Conservation (phyloP, 257 asterid genomes). For the Plectranthus barbatus region DNA sequence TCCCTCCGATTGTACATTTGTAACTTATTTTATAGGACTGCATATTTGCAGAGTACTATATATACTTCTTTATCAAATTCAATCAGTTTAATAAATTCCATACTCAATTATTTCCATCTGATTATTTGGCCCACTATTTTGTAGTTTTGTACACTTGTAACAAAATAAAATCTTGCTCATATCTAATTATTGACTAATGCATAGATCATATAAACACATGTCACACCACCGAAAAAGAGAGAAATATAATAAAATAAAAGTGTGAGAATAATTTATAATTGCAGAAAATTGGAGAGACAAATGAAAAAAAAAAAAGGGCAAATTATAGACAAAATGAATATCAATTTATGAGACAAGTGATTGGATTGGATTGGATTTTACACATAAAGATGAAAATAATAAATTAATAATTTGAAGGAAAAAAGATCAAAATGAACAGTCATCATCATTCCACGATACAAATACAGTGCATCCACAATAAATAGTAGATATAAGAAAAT, state of each 20-base stretch:
- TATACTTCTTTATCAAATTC: not conserved
- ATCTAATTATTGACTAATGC: not conserved
- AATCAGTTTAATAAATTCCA: not conserved
- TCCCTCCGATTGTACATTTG: too few species aligned
- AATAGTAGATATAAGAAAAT: too few species aligned
- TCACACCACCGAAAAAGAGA: not conserved
- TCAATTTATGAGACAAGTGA: too few species aligned
- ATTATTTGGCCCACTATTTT: not conserved
- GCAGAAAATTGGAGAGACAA: not conserved
- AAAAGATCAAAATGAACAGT: not conserved
- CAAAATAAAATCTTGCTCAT: not conserved
- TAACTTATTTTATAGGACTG: too few species aligned
- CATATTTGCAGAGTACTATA: too few species aligned
- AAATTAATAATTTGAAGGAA: too few species aligned
- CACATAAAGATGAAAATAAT: not conserved
- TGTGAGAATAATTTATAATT: not conserved
- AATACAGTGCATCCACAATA: not conserved
- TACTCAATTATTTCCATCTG: not conserved
- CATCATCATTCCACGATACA: not conserved
- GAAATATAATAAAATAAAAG: not conserved
- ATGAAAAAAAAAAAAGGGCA: not conserved
- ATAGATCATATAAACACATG: not conserved
- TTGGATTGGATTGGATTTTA: too few species aligned
- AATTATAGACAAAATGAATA: too few species aligned
- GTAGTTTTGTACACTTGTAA: not conserved